Evolutionary conservation across 805 yeast genomes (phyloP).

Genomic region (Torulaspora quercuum): DNA sequence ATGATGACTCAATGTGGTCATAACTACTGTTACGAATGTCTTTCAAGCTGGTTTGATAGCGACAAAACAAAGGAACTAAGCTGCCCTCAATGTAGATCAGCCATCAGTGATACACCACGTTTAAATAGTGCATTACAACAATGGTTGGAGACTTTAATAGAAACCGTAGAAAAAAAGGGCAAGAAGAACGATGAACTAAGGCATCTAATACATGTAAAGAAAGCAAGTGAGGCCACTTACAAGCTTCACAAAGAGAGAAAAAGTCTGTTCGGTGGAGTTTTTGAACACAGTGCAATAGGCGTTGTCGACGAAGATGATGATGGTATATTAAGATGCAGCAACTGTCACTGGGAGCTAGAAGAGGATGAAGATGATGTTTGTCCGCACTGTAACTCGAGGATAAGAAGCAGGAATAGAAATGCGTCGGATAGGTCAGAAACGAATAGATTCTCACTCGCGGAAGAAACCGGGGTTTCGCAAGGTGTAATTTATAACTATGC

Average conservation of each 20-base stretch:
- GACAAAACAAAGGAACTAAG: constrained; percentile 42
- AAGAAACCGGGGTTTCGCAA: constrained; percentile 1
- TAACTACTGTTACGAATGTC: constrained; percentile 64
- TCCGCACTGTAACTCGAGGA: constrained; percentile 60
- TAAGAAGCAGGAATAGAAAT: constrained; percentile 32
- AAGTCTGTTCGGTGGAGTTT: constrained; percentile 47
- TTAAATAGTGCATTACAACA: constrained; percentile 52
- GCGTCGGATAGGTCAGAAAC: constrained; percentile 7
- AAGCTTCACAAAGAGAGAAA: constrained; percentile 29
- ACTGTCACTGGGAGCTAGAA: constrained; percentile 74
- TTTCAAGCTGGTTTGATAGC: constrained; percentile 56
- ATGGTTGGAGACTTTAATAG: constrained; percentile 41
- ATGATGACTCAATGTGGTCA: constrained; percentile 67
- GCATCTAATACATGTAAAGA: constrained; percentile 22
- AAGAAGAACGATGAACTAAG: constrained; percentile 24
- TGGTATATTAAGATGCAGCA: constrained; percentile 70
- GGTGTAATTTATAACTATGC: constrained; percentile 4
- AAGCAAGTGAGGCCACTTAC: constrained; percentile 15
- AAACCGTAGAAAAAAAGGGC: constrained; percentile 33
- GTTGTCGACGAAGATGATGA: constrained; percentile 56
- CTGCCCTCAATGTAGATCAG: constrained; percentile 67
- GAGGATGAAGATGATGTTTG: constrained; percentile 54
- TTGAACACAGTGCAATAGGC: constrained; percentile 48
- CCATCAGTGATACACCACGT: constrained; percentile 48
- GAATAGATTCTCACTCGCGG: no score